These are phyloP conservation scores for Neostapfia colusana DNA, from an alignment of 176 grass and related monocot species.

Conservation along the genomic window DNA sequence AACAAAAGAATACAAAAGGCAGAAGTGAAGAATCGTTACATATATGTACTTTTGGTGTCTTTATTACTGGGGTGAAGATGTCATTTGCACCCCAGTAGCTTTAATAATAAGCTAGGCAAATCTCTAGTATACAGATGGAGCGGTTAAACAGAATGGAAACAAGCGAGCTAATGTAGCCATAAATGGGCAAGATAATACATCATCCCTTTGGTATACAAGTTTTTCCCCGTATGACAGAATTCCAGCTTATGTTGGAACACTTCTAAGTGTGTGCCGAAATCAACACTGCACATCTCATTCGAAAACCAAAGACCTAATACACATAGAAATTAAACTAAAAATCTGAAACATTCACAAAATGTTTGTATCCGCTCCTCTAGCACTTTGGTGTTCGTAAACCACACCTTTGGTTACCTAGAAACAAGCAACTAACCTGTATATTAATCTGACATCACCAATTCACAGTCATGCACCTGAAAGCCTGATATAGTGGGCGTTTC, in stretches of 20 bases:
- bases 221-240: slow-evolving; percentile 64
- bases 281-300: too few species aligned
- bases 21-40: background rate
- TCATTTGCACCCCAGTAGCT: slow-evolving; percentile 39
- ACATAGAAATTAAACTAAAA: slow-evolving; percentile 72
- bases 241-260: too few species aligned
- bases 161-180: slow-evolving; percentile 57
- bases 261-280: too few species aligned
- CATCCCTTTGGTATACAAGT: slow-evolving; percentile 60
- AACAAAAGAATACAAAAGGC: background rate
- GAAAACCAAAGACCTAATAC: slow-evolving; percentile 61
- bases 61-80: slow-evolving; percentile 53
- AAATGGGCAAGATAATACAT: slow-evolving; percentile 69
- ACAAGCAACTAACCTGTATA: slow-evolving; percentile 70
- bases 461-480: slow-evolving; percentile 46
- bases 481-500: slow-evolving; percentile 47
- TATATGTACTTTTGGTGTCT: slow-evolving; percentile 46
- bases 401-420: slow-evolving; percentile 64
- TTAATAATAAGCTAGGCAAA: slow-evolving; percentile 39
- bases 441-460: slow-evolving; percentile 60
- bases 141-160: slow-evolving; percentile 46
- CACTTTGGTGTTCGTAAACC: slow-evolving; percentile 59
- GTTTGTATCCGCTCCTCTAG: slow-evolving; percentile 60
- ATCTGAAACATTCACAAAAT: slow-evolving; percentile 74
- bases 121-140: slow-evolving; percentile 55